Conservation (phyloP, 2,329 filamentous ascomycete species). For the Tolypocladium tundrense region DNA sequence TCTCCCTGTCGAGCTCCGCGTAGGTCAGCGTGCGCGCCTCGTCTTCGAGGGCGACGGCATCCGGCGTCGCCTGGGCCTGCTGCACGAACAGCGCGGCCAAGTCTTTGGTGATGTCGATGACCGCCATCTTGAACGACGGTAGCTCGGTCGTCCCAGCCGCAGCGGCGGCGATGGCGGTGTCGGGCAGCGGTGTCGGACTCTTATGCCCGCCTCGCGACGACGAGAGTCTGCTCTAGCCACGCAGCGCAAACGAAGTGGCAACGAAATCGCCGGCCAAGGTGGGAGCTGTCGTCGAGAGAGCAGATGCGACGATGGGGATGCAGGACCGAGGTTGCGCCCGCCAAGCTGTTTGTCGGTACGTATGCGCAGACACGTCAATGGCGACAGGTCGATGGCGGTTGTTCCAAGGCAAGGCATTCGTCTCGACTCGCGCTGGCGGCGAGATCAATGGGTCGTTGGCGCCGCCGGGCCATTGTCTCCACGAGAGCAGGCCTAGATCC, state of each 20-base stretch:
- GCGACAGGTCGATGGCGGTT: neutral
- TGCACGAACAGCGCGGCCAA: slow-evolving; percentile 59
- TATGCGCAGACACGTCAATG: neutral
- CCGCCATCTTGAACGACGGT: slow-evolving; percentile 36
- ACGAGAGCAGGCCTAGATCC: neutral
- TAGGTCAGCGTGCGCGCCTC: slow-evolving; percentile 59
- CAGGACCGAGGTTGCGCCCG: neutral
- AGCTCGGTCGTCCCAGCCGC: neutral
- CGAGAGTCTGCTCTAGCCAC: neutral
- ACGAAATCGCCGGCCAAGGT: too few species aligned
- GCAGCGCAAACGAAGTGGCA: neutral
- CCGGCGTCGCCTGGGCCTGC: slow-evolving; percentile 59
- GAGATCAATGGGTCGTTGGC: neutral
- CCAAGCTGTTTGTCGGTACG: neutral
- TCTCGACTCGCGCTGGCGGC: neutral
- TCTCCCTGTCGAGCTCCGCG: slow-evolving; percentile 57
- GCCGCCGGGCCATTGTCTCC: neutral
- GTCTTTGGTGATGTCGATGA: slow-evolving; percentile 63
- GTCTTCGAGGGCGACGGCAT: slow-evolving; percentile 64
- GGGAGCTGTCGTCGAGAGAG: neutral
- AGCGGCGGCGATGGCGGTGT: neutral
- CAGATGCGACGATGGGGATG: neutral
- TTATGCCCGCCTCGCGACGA: neutral
- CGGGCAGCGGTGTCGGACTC: neutral
- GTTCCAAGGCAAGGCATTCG: neutral